Evolutionary conservation across 495 filamentous ascomycete genomes (phyloP), one percentile per base, ranked within the genome.

Genomic region (Penicillium simplicissimum): DNA sequence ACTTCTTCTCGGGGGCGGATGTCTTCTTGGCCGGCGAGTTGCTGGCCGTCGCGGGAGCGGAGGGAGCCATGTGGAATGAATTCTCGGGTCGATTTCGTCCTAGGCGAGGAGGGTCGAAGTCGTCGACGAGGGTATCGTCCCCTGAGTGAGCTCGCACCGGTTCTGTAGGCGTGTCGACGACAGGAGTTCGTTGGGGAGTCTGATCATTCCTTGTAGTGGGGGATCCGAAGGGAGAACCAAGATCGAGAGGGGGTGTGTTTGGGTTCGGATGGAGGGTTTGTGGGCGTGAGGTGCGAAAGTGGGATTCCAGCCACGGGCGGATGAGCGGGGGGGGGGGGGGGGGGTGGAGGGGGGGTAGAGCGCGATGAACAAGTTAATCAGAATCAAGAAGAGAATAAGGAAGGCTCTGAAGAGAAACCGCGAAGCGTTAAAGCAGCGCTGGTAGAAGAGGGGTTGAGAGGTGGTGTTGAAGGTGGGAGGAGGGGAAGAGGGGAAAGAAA

Each of bases 1-100:
- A 98, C 77, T 96, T 97, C 82, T 93, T 92, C 81, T 97, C 93
- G 45, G 93, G 90, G 48, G 85, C 81, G 36, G 83, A 82, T 61
- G 89, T 82, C 69, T 87, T 86, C 72, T 83, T 82, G 57, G 81
- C 74, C 67, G 81, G 77, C 60, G 80, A 76, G 69, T 74, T 75
- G 76, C 85, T 85, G 79, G 83, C 87, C 71, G 86, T 82, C 79
- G 81, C 85, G 64, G 87, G 84, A 81, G 88, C 88, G 61, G 69
- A 76, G 57, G 77, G 77, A 72, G 74, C 74, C 78, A 80, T 82
- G 63, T 78, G 69, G 69, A 34, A 11, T 59, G 78, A 72, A 72
- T 42, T n/a, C 28, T 53, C 21, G 36, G 23, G 49, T 21, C 48
- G 58, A 61, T 63, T 78, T 28, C 71, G 75, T 78, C 73, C 80